Evolutionary conservation across 495 filamentous ascomycete genomes (phyloP).

Genomic region (Penicillium malachiteum): DNA sequence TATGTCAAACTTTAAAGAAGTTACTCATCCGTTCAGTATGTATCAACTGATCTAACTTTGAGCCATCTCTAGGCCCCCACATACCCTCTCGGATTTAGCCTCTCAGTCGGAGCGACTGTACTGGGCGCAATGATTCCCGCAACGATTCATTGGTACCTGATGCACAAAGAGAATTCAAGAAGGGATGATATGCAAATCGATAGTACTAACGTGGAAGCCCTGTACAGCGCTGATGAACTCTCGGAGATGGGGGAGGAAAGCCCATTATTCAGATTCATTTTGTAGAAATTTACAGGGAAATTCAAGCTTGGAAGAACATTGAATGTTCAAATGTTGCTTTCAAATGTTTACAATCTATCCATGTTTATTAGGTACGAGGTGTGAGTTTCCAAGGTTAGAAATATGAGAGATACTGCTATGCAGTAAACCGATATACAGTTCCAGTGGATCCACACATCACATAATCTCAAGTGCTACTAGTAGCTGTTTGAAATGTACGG

Average conservation of each 20-base stretch:
- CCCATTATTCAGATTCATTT: conserved; percentile 2
- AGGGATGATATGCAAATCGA: not conserved
- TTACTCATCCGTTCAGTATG: not conserved
- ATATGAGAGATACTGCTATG: no score
- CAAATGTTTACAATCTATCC: no score
- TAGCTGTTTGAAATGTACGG: no score
- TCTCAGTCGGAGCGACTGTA: conserved; percentile 3
- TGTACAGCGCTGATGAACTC: not conserved
- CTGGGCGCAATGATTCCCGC: conserved; percentile 1
- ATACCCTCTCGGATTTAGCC: conserved; percentile 11
- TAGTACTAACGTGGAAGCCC: not conserved
- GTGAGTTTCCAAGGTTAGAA: no score
- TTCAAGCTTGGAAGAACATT: no score
- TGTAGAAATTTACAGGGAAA: not conserved
- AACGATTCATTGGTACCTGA: conserved; percentile 4
- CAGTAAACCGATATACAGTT: no score
- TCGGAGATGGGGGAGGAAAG: conserved; percentile 4
- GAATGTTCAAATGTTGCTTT: no score
- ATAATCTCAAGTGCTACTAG: no score
- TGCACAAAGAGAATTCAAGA: conserved; percentile 1
- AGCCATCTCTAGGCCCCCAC: conserved; percentile 1
- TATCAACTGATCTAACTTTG: no score
- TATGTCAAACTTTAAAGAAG: not conserved
- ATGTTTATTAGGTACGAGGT: no score
- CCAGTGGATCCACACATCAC: no score